Base-by-base conservation (phyloP, 805 yeast genomes). In the Nakazawaea sp. region DNA sequence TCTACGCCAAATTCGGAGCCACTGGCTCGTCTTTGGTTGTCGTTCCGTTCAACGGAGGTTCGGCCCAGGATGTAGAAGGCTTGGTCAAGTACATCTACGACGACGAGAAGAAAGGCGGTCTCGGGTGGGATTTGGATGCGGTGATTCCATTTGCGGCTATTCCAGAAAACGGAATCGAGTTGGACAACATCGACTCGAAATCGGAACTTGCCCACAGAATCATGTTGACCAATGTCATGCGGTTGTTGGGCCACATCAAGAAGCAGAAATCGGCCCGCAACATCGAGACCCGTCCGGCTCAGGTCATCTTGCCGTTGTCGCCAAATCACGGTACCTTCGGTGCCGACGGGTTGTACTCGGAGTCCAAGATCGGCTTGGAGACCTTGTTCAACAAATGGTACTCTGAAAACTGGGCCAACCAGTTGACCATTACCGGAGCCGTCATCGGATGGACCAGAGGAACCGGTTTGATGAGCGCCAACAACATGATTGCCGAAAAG, bases 381-480 rank as follows among this genome's bases (percentile, higher is more conserved):
- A 90, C 97, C 23, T 70, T 92, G 58, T 88, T 92, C 78, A 90
- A 90, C 81, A 85, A 97, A 75, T 92, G 98, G 98, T 74, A 81
- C 64, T 89, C 98, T 33, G 99, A 92, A 72, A 83, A 88, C 43
- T 92, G 99, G 99, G 80, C 82, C 32, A 69, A 83, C 47, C 92
- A 85, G 69, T 78, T 92, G 67, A 92, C 97, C 42, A 71, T 92
- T 43, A 89, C 97, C 64, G 99, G 99, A 72, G 97, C 98, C 32
- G 75, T 92, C 49, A 92, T 92, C 62, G 99, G 99, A 60, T 92
- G 99, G 99, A 92, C 99, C 46, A 86, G 99, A 75, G 99, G 99
- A 64, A 92, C 99, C 43, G 99, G 99, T 57, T 79, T 92, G 58
- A 92, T 92, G 99, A 74, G 88, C 55, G 97, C 81, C 51, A 92